phyloP scores from a whole-genome alignment of 306 rosid genomes.

The Senna tora region DNA sequence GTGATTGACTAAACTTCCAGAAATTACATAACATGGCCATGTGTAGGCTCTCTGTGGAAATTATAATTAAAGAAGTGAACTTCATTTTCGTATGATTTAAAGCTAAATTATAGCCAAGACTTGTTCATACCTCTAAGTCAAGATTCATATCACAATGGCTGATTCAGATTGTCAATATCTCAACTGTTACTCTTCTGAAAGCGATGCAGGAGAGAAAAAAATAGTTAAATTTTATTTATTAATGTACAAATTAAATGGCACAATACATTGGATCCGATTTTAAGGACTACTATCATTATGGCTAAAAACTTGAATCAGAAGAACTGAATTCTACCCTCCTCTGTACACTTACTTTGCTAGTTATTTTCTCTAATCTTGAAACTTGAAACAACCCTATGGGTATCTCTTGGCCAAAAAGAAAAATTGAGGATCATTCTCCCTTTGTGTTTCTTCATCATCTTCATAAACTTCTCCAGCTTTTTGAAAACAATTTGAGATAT shows the following conservation, averaged over 20 bases:
- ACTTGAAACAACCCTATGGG: conserved; percentile 3
- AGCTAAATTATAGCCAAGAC: too few species aligned
- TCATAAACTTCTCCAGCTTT: not conserved
- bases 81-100: too few species aligned
- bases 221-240: too few species aligned
- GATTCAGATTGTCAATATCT: conserved; percentile 7
- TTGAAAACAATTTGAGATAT: not conserved
- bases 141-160: not conserved
- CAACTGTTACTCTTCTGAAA: conserved; percentile 25
- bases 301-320: too few species aligned
- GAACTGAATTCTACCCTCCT: too few species aligned
- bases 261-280: too few species aligned
- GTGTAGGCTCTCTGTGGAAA: too few species aligned
- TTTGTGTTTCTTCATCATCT: not conserved
- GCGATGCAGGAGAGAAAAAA: conserved; percentile 8
- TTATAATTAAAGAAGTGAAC: too few species aligned
- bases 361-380: conserved; percentile 16
- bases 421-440: not conserved
- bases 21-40: not conserved
- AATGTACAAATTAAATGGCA: too few species aligned
- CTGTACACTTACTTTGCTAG: conserved; percentile 38
- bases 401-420: conserved; percentile 29
- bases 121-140: too few species aligned
- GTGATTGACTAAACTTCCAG: too few species aligned
- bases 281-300: too few species aligned